Percentiles rank a stretch among this genome's conserved stretches.
phyloP scores from a whole-genome alignment of 495 filamentous ascomycete species.

The Aspergillus sclerotioniger region DNA sequence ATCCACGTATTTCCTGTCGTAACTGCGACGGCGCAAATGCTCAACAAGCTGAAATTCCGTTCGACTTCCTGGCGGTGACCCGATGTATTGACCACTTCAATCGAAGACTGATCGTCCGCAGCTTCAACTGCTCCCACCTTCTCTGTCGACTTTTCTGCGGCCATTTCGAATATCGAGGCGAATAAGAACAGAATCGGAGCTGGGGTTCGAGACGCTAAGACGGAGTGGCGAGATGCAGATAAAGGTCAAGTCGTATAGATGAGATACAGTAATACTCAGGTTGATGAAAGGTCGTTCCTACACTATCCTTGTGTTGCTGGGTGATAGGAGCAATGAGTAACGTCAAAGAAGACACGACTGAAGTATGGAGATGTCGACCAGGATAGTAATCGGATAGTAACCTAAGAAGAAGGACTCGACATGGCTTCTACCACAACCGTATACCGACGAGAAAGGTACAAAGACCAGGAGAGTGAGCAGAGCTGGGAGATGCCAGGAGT shows the following conservation, averaged over 20 bases:
- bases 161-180: background rate
- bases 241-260: background rate
- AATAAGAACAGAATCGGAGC: background rate
- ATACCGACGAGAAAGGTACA: background rate
- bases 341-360: background rate
- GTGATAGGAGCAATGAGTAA: background rate
- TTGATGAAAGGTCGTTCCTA: background rate
- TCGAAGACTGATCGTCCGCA: background rate
- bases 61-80: conserved; percentile 61
- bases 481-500: background rate
- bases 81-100: conserved; percentile 2
- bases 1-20: conserved; percentile 61
- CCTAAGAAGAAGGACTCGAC: background rate
- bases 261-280: background rate
- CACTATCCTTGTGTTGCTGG: background rate
- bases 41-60: conserved; percentile 57
- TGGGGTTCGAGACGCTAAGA: background rate
- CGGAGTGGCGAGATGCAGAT: background rate
- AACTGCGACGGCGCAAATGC: conserved; percentile 54
- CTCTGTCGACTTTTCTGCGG: background rate
- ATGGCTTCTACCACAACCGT: background rate
- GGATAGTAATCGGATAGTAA: background rate
- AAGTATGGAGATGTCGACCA: background rate
- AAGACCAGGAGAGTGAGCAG: background rate
- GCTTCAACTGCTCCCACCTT: background rate